These are phyloP conservation scores for Volvariella surrecta DNA, from an alignment of 1,284 basidiomycete genomes.

Conservation along the genomic window DNA sequence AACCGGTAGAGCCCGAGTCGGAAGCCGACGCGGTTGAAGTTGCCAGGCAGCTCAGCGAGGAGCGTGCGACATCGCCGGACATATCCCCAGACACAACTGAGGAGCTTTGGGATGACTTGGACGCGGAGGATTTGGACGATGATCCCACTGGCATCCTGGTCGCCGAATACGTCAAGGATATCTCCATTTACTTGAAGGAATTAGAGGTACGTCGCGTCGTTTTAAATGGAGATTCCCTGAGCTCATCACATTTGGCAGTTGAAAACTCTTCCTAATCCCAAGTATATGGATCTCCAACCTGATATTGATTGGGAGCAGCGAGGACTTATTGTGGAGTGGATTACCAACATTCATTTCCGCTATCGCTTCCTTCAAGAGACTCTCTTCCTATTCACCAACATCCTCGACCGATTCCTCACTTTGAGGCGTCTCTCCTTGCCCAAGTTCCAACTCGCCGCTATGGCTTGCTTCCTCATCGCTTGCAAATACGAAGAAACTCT, in stretches of 20 bases:
- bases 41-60: conserved; percentile 25
- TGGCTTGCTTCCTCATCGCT: conserved; percentile 86
- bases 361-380: conserved; percentile 91
- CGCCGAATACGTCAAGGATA: conserved; percentile 30
- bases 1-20: conserved; percentile 16
- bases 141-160: conserved; percentile 33
- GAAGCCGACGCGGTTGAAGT: conserved; percentile 23
- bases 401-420: conserved; percentile 91
- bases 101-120: conserved; percentile 6
- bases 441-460: conserved; percentile 88
- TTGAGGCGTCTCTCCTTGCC: conserved; percentile 78
- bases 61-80: conserved; percentile 17
- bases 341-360: conserved; percentile 85
- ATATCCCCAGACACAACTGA: conserved; percentile 16
- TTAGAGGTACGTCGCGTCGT: conserved; percentile 28
- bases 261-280: conserved; percentile 66
- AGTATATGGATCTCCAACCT: conserved; percentile 79
- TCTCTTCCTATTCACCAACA: conserved; percentile 85
- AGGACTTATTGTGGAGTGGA: conserved; percentile 86
- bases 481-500: conserved; percentile 94
- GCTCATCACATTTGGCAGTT: conserved; percentile 32
- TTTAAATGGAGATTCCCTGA: neutral
- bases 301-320: conserved; percentile 90
- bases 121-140: conserved; percentile 32
- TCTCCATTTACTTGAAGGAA: conserved; percentile 29